These are phyloP conservation scores for Paraphaeosphaeria sporulosa DNA, from an alignment of 2,329 filamentous ascomycete species.

Conservation along the genomic window DNA sequence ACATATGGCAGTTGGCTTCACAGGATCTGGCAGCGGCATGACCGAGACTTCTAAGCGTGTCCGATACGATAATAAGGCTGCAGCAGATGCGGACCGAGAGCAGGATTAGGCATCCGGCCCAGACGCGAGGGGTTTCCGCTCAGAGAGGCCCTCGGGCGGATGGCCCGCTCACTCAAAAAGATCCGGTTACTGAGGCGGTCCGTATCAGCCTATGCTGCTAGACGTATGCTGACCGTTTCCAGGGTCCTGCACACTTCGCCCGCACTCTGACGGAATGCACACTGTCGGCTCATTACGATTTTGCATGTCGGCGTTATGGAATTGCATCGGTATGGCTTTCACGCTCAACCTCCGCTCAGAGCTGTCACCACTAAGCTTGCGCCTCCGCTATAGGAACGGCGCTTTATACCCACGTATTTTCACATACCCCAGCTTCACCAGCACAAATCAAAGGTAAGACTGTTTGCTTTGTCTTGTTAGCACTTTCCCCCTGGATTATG, in stretches of 20 bases:
- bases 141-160: neutral
- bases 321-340: conserved; percentile 35
- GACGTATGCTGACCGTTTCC: neutral
- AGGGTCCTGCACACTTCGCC: neutral
- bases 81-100: conserved; percentile 32
- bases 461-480: neutral
- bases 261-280: neutral
- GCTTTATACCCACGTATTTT: conserved; percentile 33
- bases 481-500: neutral
- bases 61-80: conserved; percentile 75
- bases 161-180: neutral
- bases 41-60: conserved; percentile 85
- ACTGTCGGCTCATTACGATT: neutral
- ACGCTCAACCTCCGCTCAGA: conserved; percentile 18
- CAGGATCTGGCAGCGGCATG: conserved; percentile 94
- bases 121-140: no score
- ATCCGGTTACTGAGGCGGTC: conserved; percentile 1
- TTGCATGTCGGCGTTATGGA: conserved; percentile 29
- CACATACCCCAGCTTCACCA: neutral
- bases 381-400: conserved; percentile 29
- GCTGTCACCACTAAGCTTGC: conserved; percentile 30
- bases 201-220: neutral
- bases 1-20: conserved; percentile 81
- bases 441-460: conserved; percentile 6
- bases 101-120: conserved; percentile 9